Evolutionary conservation across 83 land plant genomes (phyloP).

Genomic region (Thuja plicata): DNA sequence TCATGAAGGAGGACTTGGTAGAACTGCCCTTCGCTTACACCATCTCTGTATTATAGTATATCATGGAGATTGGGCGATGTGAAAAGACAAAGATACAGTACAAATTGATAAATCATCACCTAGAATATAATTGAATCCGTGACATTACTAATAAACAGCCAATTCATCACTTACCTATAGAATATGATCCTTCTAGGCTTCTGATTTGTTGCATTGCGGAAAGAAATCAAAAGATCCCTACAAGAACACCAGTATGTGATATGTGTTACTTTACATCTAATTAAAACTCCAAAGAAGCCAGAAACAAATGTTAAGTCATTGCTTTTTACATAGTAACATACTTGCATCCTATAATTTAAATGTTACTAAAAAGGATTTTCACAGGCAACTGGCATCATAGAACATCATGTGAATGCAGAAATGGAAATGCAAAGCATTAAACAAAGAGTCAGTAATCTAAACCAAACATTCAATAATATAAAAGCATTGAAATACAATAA

Average conservation of each 20-base stretch:
- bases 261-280: too few species aligned
- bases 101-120: not conserved
- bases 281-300: too few species aligned
- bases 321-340: too few species aligned
- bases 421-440: too few species aligned
- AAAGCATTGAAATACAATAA: too few species aligned
- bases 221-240: constrained; percentile 87
- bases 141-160: not conserved
- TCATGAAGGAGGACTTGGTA: constrained; percentile 85
- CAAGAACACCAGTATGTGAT: not conserved
- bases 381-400: too few species aligned
- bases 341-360: too few species aligned
- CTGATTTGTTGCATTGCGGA: constrained; percentile 72
- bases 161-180: constrained; percentile 54
- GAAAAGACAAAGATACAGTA: not conserved
- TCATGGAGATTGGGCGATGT: not conserved
- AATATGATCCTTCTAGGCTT: constrained; percentile 87
- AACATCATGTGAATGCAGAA: too few species aligned
- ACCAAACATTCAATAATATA: too few species aligned
- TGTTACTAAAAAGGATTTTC: too few species aligned
- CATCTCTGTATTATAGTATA: constrained; percentile 56
- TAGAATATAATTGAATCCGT: not conserved
- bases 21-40: constrained; percentile 89
- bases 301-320: too few species aligned
- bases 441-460: too few species aligned